Conservation (phyloP, 208 protist genomes). For the Trypanosoma vivax region DNA sequence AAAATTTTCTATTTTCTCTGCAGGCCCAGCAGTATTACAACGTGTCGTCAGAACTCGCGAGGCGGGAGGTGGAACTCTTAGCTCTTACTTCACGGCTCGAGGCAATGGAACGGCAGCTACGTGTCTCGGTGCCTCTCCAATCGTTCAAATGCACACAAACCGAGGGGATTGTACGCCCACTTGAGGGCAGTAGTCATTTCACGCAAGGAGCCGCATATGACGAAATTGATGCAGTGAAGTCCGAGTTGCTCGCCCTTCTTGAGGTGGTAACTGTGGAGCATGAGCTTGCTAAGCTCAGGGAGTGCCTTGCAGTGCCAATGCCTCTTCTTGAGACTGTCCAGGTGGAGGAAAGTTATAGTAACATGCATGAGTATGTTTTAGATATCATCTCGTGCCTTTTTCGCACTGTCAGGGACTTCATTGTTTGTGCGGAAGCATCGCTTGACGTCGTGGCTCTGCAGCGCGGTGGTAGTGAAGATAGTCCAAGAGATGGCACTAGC, state of each 20-base stretch:
- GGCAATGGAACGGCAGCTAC: constrained; percentile 22
- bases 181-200: constrained; percentile 1
- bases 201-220: not conserved
- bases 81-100: constrained; percentile 30
- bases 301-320: constrained; percentile 40
- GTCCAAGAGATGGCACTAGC: not conserved
- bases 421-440: constrained; percentile 60
- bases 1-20: constrained; percentile 68
- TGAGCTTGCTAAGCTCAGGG: constrained; percentile 60
- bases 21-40: constrained; percentile 74
- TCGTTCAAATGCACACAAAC: constrained; percentile 19
- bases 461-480: constrained; percentile 19
- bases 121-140: not conserved
- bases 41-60: constrained; percentile 58
- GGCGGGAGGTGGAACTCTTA: constrained; percentile 35
- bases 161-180: not conserved
- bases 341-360: constrained; percentile 11
- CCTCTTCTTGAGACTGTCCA: constrained; percentile 30
- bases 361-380: constrained; percentile 37
- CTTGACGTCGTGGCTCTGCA: constrained; percentile 59
- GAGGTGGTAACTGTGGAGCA: constrained; percentile 60
- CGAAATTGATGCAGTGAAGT: constrained; percentile 31
- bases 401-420: constrained; percentile 33
- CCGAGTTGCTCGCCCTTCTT: constrained; percentile 58
- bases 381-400: constrained; percentile 48